Percentiles rank a stretch among this genome's conserved stretches.
Evolutionary conservation across 2,329 filamentous ascomycete species (phyloP).

Genomic region (Verticillium dahliae): DNA sequence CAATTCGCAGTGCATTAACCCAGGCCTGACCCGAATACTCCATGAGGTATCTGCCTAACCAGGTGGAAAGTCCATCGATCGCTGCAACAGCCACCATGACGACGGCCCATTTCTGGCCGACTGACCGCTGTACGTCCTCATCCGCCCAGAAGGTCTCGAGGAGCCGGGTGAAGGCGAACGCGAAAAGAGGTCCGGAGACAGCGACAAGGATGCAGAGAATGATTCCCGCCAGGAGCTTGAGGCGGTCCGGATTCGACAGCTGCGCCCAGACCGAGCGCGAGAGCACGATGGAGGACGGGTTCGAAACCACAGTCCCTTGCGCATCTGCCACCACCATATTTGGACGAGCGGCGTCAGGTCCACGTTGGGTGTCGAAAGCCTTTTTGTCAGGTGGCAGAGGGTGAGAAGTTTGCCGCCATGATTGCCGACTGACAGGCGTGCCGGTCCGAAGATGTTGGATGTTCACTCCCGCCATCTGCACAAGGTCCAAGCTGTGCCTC

Average conservation of each 20-base stretch:
- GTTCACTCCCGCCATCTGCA: neutral
- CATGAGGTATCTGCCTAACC: constrained; percentile 62
- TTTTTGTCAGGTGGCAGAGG: neutral
- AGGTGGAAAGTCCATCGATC: constrained; percentile 59
- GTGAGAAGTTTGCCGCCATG: neutral
- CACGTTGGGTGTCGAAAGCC: neutral
- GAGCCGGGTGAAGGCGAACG: constrained; percentile 67
- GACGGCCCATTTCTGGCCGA: constrained; percentile 61
- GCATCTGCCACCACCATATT: neutral
- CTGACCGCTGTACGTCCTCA: constrained; percentile 34
- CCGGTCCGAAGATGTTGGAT: neutral
- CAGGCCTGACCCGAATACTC: constrained; percentile 69
- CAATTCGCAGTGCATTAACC: constrained; percentile 64
- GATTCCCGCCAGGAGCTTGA: constrained; percentile 53
- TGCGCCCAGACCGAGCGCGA: constrained; percentile 52
- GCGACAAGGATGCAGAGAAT: constrained; percentile 58
- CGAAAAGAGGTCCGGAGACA: constrained; percentile 65
- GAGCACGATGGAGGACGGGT: constrained; percentile 26
- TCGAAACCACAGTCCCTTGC: neutral
- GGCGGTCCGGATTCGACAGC: constrained; percentile 43
- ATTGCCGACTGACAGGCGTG: neutral
- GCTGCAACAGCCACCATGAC: constrained; percentile 62
- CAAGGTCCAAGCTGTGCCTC: neutral
- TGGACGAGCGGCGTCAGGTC: neutral
- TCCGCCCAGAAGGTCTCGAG: constrained; percentile 61